phyloP scores from a whole-genome alignment of 2,329 filamentous ascomycete species.

The Paecilomyces sp. region DNA sequence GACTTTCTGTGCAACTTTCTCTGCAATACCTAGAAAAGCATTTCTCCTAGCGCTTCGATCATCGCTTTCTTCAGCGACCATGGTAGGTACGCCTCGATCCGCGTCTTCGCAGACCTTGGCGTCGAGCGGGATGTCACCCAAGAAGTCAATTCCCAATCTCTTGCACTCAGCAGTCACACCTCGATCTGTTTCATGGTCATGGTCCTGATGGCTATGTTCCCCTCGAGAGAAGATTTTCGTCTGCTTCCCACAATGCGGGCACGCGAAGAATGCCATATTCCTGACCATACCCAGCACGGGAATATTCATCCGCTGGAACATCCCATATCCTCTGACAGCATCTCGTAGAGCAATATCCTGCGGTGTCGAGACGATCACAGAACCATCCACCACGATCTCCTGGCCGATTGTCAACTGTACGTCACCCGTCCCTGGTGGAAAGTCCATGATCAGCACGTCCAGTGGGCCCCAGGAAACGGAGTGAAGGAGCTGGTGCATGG shows the following conservation, averaged over 20 bases:
- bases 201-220: constrained; percentile 12
- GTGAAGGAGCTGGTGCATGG: constrained; percentile 87
- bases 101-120: constrained; percentile 80
- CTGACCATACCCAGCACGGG: constrained; percentile 77
- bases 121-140: constrained; percentile 86
- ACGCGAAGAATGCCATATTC: constrained; percentile 83
- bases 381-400: constrained; percentile 80
- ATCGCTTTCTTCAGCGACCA: constrained; percentile 68
- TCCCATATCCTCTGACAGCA: constrained; percentile 81
- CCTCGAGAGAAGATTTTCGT: constrained; percentile 64
- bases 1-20: constrained; percentile 40
- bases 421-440: constrained; percentile 92
- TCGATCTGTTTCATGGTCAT: constrained; percentile 39
- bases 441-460: constrained; percentile 80
- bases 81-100: constrained; percentile 79
- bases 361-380: constrained; percentile 81
- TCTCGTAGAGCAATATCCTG: constrained; percentile 91
- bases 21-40: constrained; percentile 66
- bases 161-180: constrained; percentile 62
- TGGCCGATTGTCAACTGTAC: constrained; percentile 96
- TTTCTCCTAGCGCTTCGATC: constrained; percentile 58
- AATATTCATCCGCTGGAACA: constrained; percentile 81
- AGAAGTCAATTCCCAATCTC: constrained; percentile 66
- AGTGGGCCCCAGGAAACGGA: constrained; percentile 90
- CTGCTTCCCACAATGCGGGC: constrained; percentile 67